Evolutionary conservation across 2,329 filamentous ascomycete genomes (phyloP).

Genomic region (Periconia macrospinosa): DNA sequence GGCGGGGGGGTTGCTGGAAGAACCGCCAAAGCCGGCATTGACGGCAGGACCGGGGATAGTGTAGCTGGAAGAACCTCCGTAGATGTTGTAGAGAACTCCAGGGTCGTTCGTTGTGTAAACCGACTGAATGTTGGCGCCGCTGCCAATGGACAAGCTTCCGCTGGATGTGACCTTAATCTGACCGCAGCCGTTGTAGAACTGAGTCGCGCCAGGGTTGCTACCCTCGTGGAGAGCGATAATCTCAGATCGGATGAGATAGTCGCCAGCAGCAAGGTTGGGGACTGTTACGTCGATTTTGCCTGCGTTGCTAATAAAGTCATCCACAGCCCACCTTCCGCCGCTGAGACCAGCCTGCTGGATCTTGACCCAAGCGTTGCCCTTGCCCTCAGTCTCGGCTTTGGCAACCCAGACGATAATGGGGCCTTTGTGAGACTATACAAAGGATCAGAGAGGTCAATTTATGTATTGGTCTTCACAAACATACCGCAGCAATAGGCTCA

Average conservation of each 20-base stretch:
- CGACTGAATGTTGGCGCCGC: constrained; percentile 50
- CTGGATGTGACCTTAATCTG: constrained; percentile 45
- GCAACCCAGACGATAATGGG: constrained; percentile 59
- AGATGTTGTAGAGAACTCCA: constrained; percentile 49
- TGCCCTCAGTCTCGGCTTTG: constrained; percentile 46
- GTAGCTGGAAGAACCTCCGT: constrained; percentile 40
- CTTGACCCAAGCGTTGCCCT: constrained; percentile 53
- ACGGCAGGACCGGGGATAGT: constrained; percentile 43
- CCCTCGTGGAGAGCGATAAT: constrained; percentile 51
- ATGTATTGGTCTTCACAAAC: not conserved
- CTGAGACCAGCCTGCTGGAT: constrained; percentile 46
- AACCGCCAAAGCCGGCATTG: constrained; percentile 33
- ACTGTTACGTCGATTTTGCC: constrained; percentile 49
- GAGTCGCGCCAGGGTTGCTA: constrained; percentile 41
- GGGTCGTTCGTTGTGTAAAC: constrained; percentile 46
- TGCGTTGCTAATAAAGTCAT: constrained; percentile 45
- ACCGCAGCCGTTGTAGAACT: constrained; percentile 51
- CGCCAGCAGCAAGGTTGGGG: constrained; percentile 43
- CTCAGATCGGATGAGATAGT: constrained; percentile 50
- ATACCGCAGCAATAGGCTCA: constrained; percentile 52
- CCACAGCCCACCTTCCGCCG: constrained; percentile 42
- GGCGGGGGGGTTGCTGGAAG: not conserved
- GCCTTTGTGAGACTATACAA: constrained; percentile 50
- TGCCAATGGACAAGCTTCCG: constrained; percentile 36
- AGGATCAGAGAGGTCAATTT: not conserved